These are phyloP conservation scores for Domatiomyces catenatus DNA, from an alignment of 2,329 filamentous ascomycete species.

Conservation along the genomic window DNA sequence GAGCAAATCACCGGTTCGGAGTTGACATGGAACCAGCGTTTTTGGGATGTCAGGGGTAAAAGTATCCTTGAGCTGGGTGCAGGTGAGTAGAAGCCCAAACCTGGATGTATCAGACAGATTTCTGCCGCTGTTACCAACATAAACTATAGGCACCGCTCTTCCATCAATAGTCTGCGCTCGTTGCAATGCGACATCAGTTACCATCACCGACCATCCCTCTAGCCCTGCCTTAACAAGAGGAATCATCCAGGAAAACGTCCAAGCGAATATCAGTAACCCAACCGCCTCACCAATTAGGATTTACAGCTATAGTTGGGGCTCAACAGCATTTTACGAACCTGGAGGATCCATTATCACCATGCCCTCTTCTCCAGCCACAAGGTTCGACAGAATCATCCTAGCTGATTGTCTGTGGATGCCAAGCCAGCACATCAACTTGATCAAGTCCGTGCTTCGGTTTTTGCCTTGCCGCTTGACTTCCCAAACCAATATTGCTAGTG, in stretches of 20 bases:
- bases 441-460: constrained; percentile 40
- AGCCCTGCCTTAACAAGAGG: constrained; percentile 23
- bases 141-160: constrained; percentile 24
- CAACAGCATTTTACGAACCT: constrained; percentile 21
- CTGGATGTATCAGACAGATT: background rate
- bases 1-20: constrained; percentile 1
- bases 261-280: constrained; percentile 3
- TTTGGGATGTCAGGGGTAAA: constrained; percentile 34
- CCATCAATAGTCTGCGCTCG: constrained; percentile 26
- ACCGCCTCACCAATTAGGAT: background rate
- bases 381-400: constrained; percentile 40
- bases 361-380: constrained; percentile 11
- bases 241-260: constrained; percentile 14
- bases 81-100: constrained; percentile 33
- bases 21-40: constrained; percentile 8
- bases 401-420: constrained; percentile 49
- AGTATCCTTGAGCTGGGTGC: constrained; percentile 44
- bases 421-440: constrained; percentile 40
- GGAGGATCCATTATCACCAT: constrained; percentile 22
- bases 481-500: background rate
- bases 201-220: constrained; percentile 37
- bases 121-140: constrained; percentile 1
- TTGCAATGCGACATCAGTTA: constrained; percentile 25
- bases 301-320: constrained; percentile 14
- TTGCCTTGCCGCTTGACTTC: constrained; percentile 12